phyloP scores from a whole-genome alignment of 2,329 filamentous ascomycete species.

The Anthostomella pinea region DNA sequence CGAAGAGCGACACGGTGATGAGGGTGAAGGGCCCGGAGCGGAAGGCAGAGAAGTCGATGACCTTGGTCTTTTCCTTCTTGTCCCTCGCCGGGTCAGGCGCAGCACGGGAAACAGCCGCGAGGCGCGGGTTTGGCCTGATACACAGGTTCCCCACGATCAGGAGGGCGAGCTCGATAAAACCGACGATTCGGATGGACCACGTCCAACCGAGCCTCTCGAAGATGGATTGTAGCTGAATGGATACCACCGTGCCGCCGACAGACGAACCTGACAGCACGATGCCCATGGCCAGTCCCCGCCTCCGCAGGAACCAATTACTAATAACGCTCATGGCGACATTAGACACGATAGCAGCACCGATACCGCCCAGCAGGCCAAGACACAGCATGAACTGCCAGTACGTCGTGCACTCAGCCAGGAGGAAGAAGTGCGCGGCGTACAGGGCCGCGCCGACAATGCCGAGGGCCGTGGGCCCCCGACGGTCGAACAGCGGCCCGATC shows the following conservation, averaged over 20 bases:
- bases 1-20: neutral
- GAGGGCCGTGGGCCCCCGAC: constrained; percentile 36
- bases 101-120: too few relatives aligned
- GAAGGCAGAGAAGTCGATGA: neutral
- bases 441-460: constrained; percentile 30
- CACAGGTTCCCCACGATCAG: neutral
- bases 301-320: neutral
- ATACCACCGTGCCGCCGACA: neutral
- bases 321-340: neutral
- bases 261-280: neutral
- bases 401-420: constrained; percentile 43
- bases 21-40: constrained; percentile 29
- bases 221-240: neutral
- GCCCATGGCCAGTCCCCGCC: neutral
- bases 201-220: neutral
- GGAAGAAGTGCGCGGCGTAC: constrained; percentile 39
- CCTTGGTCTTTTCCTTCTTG: too few relatives aligned
- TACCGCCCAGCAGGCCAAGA: neutral
- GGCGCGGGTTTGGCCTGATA: neutral
- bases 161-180: neutral
- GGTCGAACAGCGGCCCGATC: constrained; percentile 40
- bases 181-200: neutral
- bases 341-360: neutral
- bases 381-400: constrained; percentile 41
- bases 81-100: too few relatives aligned